Base-by-base conservation (phyloP, 371 early-diverging fungal species). In the Thermomucor indicae-seudaticae region DNA sequence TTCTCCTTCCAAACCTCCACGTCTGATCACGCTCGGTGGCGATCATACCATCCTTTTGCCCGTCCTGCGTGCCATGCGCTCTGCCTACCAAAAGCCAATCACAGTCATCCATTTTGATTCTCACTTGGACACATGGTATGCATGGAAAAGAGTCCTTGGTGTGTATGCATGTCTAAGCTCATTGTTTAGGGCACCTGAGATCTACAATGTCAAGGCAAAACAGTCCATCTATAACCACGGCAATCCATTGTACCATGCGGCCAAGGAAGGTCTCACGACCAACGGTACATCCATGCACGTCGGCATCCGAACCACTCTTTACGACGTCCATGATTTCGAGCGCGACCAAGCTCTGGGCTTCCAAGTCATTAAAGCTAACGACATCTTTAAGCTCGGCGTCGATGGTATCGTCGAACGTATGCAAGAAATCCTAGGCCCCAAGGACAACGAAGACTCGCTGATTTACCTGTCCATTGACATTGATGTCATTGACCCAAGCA, bases 71-170 rank as follows among this genome's bases (percentile, higher is more conserved):
- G 52, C 75, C 2, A 56, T 77, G 55, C 51, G 54, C 23, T 30
- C 51, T 44, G 64, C 67, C 1, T 67, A 77, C 43, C 56, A 61
- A 5, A 34, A 47, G 27, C 75, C 78, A 14, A 57, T 77, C 17
- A 51, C 70, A 1, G 75, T 77, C 1, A 74, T 77, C 24, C 78
- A 77, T 43, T 77, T 77, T 52, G 78, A 77, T 49, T 70, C 74
- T 35, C 78, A 77, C 22, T 49, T 76, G 20, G 77, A 76, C 48
- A 72, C 77, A 0, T 75, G 75, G 65, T 51, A 53, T 27, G 32
- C 39, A 17, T 32, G 8, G 44, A 20, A 43, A 3, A 43, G 6
- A 44, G 16, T 19, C 3, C 0, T 25, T 42, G n/a, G 14, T 37
- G 23, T 48, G 38, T 23, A 47, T 11, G n/a, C 38, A n/a, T 1